Conservation (phyloP, 2,329 filamentous ascomycete genomes). For the Colletotrichum tofieldiae region DNA sequence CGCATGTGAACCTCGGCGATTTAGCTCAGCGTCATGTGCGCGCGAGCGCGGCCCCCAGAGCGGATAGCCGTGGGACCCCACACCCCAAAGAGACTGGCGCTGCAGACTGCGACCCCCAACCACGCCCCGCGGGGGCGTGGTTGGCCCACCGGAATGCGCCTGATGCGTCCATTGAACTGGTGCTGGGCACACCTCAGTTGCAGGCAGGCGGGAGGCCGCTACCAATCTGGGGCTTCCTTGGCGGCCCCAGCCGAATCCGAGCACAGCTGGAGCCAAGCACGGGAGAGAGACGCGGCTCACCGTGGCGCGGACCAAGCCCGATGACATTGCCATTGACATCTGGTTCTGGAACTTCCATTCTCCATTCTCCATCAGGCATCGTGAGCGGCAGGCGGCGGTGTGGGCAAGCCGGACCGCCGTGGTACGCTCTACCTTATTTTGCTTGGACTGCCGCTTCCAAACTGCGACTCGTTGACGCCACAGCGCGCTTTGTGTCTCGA, state of each 20-base stretch:
- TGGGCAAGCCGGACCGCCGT: not conserved
- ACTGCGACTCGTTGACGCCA: not conserved
- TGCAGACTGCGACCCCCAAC: not conserved
- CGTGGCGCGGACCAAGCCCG: not conserved
- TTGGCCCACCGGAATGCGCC: not conserved
- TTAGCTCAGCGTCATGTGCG: constrained; percentile 40
- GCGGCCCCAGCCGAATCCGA: constrained; percentile 1
- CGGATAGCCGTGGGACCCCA: constrained; percentile 5
- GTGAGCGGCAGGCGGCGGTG: not conserved
- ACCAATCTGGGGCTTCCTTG: not conserved
- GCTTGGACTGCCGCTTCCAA: not conserved
- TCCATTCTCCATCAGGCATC: not conserved
- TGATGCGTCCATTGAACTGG: not conserved
- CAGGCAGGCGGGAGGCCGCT: too few relatives aligned
- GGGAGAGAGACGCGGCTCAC: not conserved
- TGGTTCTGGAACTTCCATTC: constrained; percentile 7
- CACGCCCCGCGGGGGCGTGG: too few relatives aligned
- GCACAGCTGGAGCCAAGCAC: not conserved
- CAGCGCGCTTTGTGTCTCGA: not conserved
- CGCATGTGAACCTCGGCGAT: constrained; percentile 45
- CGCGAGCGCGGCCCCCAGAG: constrained; percentile 17
- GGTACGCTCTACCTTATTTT: not conserved
- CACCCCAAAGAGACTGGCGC: constrained; percentile 6
- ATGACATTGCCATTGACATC: not conserved
- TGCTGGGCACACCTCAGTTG: not conserved